phyloP scores from a whole-genome alignment of 352 stramenopile species.

The Globisporangium alternatum region DNA sequence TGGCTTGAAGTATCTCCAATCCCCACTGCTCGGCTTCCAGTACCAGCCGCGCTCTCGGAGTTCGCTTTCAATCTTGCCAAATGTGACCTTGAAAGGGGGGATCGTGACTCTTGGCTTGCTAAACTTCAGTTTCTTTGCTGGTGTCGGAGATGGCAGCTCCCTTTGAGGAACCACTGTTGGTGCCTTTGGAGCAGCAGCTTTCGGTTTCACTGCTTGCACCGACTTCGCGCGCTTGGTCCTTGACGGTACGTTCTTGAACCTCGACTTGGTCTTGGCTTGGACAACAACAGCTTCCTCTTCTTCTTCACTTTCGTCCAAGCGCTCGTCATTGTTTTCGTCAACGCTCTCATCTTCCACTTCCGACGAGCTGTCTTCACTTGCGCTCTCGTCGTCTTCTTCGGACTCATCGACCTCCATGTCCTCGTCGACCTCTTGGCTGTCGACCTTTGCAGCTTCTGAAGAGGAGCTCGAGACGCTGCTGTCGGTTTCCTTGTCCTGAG shows the following conservation, averaged over 20 bases:
- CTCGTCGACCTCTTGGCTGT: conserved; percentile 13
- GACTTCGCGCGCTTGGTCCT: conserved; percentile 10
- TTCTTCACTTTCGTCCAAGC: conserved; percentile 14
- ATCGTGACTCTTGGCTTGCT: conserved; percentile 20
- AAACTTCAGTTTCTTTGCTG: conserved; percentile 20
- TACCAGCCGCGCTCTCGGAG: conserved; percentile 59
- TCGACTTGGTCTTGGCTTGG: not conserved
- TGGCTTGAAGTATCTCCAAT: conserved; percentile 61
- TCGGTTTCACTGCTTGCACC: conserved; percentile 2
- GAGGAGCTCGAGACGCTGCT: not conserved
- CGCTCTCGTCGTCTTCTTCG: not conserved
- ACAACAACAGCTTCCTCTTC: conserved; percentile 6
- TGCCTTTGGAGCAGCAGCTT: not conserved
- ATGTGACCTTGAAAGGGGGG: conserved; percentile 56
- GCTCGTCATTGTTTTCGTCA: conserved; percentile 11
- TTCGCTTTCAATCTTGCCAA: conserved; percentile 60
- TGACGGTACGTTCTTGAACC: not conserved
- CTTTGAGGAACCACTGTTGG: not conserved
- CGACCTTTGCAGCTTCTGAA: not conserved
- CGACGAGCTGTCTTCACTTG: conserved; percentile 5
- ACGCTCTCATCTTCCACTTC: conserved; percentile 13
- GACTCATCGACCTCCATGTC: conserved; percentile 25
- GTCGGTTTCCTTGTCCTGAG: not conserved
- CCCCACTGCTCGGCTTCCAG: conserved; percentile 39
- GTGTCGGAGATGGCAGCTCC: not conserved